Percentiles rank a stretch among this genome's conserved stretches.
phyloP scores from a whole-genome alignment of 768 basidiomycete genomes.

The Coprinopsis cinerea region DNA sequence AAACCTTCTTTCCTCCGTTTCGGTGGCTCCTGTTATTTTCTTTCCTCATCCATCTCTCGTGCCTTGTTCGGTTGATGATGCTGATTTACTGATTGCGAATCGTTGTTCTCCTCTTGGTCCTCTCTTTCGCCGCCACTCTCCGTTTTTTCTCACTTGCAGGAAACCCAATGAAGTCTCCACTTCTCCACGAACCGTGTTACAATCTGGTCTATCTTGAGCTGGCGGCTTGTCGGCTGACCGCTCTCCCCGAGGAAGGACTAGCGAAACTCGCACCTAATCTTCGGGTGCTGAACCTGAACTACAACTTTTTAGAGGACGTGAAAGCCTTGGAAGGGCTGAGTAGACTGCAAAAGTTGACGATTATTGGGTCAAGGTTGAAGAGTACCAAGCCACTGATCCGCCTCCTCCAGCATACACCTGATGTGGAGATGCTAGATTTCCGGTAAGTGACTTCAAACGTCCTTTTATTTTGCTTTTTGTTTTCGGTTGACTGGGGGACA shows the following conservation, averaged over 20 bases:
- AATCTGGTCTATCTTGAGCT: slow-evolving; percentile 90
- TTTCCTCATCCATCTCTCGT: background rate
- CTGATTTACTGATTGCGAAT: slow-evolving; percentile 5
- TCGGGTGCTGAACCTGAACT: slow-evolving; percentile 90
- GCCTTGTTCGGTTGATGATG: slow-evolving; percentile 9
- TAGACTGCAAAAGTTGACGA: slow-evolving; percentile 75
- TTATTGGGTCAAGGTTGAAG: slow-evolving; percentile 80
- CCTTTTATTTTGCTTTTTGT: slow-evolving; percentile 7
- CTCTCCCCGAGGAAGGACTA: slow-evolving; percentile 60
- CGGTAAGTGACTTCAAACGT: slow-evolving; percentile 40
- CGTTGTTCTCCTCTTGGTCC: slow-evolving; percentile 8
- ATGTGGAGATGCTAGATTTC: slow-evolving; percentile 88
- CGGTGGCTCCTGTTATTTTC: slow-evolving; percentile 4
- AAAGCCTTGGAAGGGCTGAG: slow-evolving; percentile 62
- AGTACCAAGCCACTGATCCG: slow-evolving; percentile 70
- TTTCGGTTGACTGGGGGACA: slow-evolving; percentile 5
- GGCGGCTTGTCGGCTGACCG: slow-evolving; percentile 75
- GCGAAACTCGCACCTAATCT: slow-evolving; percentile 72
- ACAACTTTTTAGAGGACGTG: slow-evolving; percentile 86
- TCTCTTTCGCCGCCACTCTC: slow-evolving; percentile 8
- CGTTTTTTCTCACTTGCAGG: slow-evolving; percentile 40
- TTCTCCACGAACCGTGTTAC: slow-evolving; percentile 73
- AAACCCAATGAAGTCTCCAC: slow-evolving; percentile 57
- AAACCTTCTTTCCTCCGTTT: slow-evolving; percentile 7
- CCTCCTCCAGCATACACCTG: slow-evolving; percentile 62